Conservation (phyloP, 805 yeast genomes). For the Saturnispora besseyi region DNA sequence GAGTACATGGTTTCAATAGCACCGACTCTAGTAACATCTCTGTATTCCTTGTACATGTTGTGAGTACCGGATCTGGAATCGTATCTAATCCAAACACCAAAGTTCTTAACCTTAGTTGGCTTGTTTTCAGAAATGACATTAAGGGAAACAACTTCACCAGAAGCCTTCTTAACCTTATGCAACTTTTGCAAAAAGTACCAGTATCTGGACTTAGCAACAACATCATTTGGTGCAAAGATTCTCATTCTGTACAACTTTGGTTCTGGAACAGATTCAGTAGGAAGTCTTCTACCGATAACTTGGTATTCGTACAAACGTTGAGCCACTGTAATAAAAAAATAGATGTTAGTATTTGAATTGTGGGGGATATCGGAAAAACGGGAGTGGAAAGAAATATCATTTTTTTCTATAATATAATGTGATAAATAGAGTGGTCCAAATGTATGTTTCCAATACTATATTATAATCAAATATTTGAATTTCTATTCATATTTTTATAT, state of each 20-base stretch:
- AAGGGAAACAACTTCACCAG: constrained; percentile 97
- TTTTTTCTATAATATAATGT: too few species aligned
- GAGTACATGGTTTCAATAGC: constrained; percentile 98
- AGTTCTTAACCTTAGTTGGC: constrained; percentile 99
- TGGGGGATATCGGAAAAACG: background rate
- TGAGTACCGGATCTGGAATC: constrained; percentile 99
- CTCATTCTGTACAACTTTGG: constrained; percentile 99
- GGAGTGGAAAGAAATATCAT: background rate
- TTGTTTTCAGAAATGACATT: constrained; percentile 86
- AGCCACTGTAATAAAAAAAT: constrained; percentile 46
- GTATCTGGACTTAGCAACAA: constrained; percentile 99
- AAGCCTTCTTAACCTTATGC: constrained; percentile 99
- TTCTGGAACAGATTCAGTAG: constrained; percentile 97
- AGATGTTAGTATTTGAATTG: constrained; percentile 3
- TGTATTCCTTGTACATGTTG: constrained; percentile 99
- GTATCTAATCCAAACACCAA: constrained; percentile 99
- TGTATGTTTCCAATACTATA: too few species aligned
- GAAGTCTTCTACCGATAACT: constrained; percentile 99
- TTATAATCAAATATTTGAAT: too few species aligned
- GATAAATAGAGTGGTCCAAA: too few species aligned
- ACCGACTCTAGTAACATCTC: constrained; percentile 98
- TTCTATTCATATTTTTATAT: too few species aligned
- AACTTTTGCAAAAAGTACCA: constrained; percentile 99
- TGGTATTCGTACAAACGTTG: constrained; percentile 95
- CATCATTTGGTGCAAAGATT: constrained; percentile 98